Base-by-base conservation (phyloP, 2,329 filamentous ascomycete species). In the Gremmenia infestans region DNA sequence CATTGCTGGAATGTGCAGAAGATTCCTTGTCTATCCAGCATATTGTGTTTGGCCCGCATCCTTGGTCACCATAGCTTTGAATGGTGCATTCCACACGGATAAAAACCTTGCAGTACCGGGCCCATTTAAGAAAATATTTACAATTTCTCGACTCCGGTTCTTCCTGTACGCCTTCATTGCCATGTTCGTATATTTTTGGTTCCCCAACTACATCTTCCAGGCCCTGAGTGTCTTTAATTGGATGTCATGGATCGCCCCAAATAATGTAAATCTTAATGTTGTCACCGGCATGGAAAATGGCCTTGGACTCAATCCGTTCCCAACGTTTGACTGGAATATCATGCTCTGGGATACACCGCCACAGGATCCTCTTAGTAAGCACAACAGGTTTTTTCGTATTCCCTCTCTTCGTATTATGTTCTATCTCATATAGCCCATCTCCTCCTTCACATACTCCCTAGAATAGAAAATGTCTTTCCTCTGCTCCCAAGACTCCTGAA, bases 131-230 rank as follows among this genome's bases (percentile, higher is more conserved):
- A 70, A 59, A 48, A 61, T 70, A 12, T 76, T 73, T 70, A 66
- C 63, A 37, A 69, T 77, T 55, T 74, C 75, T 0, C 74, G 77
- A 3, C 73, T 76, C 51, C 71, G 66, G 12, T 77, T 80, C 61
- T 81, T 81, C 64, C 50, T 72, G 25, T 56, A 75, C 4, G 67
- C 70, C 0, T 78, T 77, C 40, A 61, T 60, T 1, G 71, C 67
- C 57, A 80, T 81, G 73, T 81, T 80, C 50, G 53, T 77, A 3
- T 81, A 74, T 63, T 80, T 76, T 59, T 80, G 76, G 76, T 70
- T 82, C 43, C 79, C 78, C 0, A 73, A 76, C 56, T 78, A 73
- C 54, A 65, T 81, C 12, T 80, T 80, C 61, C 66, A 68, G n/a
- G 74, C 71, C 2, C 61, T 80, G 4, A 72, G 70, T 2, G 67